Percentiles rank a stretch among this genome's conserved stretches.
Conservation (phyloP, 2,329 filamentous ascomycete genomes). For the Alternaria arbusti region DNA sequence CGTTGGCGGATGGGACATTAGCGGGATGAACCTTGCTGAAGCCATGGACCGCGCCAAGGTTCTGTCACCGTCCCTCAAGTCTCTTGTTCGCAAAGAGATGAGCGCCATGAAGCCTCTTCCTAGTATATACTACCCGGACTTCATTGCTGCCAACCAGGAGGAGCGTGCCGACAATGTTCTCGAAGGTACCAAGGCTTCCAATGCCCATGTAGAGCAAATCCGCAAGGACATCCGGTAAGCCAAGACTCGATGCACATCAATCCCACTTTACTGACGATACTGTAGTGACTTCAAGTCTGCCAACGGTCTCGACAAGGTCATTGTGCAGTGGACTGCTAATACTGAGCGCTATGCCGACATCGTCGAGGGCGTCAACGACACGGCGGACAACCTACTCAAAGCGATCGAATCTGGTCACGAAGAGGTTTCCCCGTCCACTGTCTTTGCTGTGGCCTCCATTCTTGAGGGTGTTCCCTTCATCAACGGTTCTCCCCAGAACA, state of each 20-base stretch:
- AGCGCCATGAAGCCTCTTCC: conserved; percentile 84
- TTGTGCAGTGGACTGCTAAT: conserved; percentile 98
- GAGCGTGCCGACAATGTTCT: conserved; percentile 92
- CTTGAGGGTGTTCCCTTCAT: conserved; percentile 92
- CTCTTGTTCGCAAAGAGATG: conserved; percentile 92
- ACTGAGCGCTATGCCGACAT: conserved; percentile 96
- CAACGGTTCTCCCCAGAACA: conserved; percentile 99
- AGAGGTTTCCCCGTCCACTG: conserved; percentile 92
- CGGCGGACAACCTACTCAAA: conserved; percentile 88
- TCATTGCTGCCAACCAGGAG: conserved; percentile 98
- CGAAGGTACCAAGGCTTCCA: conserved; percentile 80
- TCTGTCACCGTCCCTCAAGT: conserved; percentile 93
- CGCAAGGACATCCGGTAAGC: conserved; percentile 85
- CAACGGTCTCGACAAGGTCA: conserved; percentile 89
- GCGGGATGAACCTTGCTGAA: conserved; percentile 82
- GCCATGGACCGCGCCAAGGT: conserved; percentile 97
- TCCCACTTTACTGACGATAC: conserved; percentile 3
- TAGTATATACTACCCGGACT: conserved; percentile 98
- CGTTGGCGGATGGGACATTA: conserved; percentile 98
- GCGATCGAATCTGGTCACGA: conserved; percentile 85
- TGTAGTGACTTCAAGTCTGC: conserved; percentile 80
- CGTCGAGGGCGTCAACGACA: conserved; percentile 90
- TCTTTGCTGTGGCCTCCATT: conserved; percentile 95
- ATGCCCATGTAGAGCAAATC: conserved; percentile 89
- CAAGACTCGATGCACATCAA: neutral